Evolutionary conservation across 2,329 filamentous ascomycete species (phyloP).

Genomic region (Knufia petricola): DNA sequence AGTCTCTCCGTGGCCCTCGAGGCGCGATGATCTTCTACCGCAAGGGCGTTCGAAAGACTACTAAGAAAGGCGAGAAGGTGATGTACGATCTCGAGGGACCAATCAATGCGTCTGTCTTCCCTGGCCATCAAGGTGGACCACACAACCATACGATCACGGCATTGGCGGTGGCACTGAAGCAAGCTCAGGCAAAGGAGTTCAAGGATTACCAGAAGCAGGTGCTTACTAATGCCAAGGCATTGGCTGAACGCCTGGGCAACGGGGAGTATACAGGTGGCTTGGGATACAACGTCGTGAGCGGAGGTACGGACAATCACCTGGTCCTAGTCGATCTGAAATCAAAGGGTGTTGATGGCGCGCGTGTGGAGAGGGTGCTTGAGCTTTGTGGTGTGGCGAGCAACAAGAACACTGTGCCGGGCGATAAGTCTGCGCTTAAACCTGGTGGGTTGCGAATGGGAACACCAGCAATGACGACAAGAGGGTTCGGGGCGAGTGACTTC

Average conservation of each 20-base stretch:
- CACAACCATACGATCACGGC: slow-evolving; percentile 99
- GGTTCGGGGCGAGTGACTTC: slow-evolving; percentile 88
- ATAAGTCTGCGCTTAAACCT: slow-evolving; percentile 92
- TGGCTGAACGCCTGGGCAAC: slow-evolving; percentile 57
- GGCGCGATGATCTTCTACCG: slow-evolving; percentile 99
- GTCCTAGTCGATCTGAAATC: slow-evolving; percentile 87
- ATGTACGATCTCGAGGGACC: slow-evolving; percentile 84
- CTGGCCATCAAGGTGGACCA: slow-evolving; percentile 92
- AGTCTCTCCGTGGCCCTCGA: slow-evolving; percentile 86
- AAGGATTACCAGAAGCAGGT: slow-evolving; percentile 86
- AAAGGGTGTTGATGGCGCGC: slow-evolving; percentile 76
- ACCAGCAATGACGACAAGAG: slow-evolving; percentile 93
- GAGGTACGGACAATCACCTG: slow-evolving; percentile 95
- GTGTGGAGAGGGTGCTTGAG: slow-evolving; percentile 91
- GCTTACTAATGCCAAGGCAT: slow-evolving; percentile 79
- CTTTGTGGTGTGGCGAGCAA: slow-evolving; percentile 99
- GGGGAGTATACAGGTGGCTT: slow-evolving; percentile 61
- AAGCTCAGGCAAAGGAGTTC: slow-evolving; percentile 83
- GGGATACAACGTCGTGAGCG: slow-evolving; percentile 81
- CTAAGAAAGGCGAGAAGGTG: slow-evolving; percentile 80
- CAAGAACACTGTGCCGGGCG: slow-evolving; percentile 97
- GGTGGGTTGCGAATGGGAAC: slow-evolving; percentile 93
- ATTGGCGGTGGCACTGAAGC: slow-evolving; percentile 85
- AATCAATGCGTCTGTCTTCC: slow-evolving; percentile 96
- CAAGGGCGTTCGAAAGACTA: slow-evolving; percentile 73